Conservation (phyloP, 2,329 filamentous ascomycete genomes). For the Fusarium oxysporum region DNA sequence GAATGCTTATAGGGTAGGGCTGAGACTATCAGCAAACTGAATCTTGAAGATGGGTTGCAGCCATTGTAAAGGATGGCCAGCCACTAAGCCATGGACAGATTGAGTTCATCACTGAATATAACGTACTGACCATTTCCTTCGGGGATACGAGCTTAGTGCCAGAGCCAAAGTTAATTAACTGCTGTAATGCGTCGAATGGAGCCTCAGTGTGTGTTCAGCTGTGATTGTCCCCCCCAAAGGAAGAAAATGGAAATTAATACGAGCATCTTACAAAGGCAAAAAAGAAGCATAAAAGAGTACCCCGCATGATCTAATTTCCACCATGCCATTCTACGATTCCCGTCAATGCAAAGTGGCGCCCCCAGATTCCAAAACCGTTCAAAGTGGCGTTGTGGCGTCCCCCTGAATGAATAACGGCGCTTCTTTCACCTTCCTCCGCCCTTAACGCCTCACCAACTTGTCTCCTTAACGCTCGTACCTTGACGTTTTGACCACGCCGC, state of each 20-base stretch:
- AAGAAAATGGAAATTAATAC: background rate
- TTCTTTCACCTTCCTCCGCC: background rate
- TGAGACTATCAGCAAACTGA: background rate
- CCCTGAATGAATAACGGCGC: background rate
- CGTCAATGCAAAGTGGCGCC: background rate
- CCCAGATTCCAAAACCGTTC: rapidly evolving
- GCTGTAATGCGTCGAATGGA: background rate
- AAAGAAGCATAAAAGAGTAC: background rate
- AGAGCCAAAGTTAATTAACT: no score
- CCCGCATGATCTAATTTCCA: background rate
- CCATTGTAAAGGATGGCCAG: rapidly evolving
- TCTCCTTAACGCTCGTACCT: rapidly evolving
- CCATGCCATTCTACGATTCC: rapidly evolving
- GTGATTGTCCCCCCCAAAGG: no score
- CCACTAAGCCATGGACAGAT: background rate
- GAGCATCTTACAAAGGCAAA: rapidly evolving
- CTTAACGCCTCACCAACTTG: background rate
- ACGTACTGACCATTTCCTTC: no score
- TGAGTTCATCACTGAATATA: background rate
- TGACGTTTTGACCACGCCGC: background rate
- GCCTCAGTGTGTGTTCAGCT: no score
- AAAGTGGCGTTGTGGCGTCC: background rate
- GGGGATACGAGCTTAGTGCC: no score
- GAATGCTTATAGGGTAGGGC: background rate
- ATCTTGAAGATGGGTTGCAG: background rate